Conservation (phyloP, 2,329 filamentous ascomycete species). For the Colletotrichum sp. region DNA sequence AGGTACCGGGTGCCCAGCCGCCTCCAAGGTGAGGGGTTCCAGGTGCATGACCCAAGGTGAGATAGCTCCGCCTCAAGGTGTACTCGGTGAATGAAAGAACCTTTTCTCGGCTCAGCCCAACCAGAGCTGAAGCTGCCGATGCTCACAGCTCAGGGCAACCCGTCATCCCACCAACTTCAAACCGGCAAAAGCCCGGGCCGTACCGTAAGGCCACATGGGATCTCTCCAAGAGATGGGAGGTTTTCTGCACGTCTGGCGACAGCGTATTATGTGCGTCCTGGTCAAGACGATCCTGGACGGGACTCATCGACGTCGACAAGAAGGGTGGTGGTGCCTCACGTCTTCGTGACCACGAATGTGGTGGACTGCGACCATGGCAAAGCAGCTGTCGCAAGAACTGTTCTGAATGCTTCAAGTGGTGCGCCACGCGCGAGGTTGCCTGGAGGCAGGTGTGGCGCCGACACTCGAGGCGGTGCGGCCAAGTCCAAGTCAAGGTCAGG, state of each 20-base stretch:
- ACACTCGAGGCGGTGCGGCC: neutral
- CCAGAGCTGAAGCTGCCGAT: neutral
- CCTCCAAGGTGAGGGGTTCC: neutral
- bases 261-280: neutral
- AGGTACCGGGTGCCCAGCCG: neutral
- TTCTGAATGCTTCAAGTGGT: neutral
- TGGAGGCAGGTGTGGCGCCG: neutral
- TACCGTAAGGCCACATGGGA: constrained; percentile 5
- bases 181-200: constrained; percentile 10
- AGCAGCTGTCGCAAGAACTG: neutral
- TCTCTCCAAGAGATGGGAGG: neutral
- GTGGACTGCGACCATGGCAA: neutral
- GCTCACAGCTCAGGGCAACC: neutral
- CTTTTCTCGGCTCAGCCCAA: neutral
- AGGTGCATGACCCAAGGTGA: neutral
- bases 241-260: neutral
- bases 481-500: neutral
- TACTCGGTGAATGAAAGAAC: neutral
- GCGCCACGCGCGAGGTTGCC: neutral
- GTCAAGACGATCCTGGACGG: neutral
- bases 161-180: neutral
- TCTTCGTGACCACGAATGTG: neutral
- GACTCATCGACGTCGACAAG: neutral
- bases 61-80: neutral
- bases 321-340: neutral